These are phyloP conservation scores for Puya raimondii DNA, from an alignment of 176 grass and related monocot species.

Conservation along the genomic window DNA sequence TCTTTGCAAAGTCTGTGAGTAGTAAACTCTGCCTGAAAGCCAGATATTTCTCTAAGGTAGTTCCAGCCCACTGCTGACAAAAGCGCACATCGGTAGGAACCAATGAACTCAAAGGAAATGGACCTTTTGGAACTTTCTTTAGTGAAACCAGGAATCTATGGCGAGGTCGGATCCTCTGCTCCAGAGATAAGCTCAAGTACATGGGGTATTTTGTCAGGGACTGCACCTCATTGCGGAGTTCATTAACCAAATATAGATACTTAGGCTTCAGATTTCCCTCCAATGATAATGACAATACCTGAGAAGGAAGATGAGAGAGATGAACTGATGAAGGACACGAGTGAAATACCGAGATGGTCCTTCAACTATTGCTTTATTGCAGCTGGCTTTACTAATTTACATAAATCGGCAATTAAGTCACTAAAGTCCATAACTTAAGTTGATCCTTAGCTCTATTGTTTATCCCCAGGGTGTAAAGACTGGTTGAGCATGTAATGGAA, in stretches of 20 bases:
- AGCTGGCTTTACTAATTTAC: no score
- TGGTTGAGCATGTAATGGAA: no score
- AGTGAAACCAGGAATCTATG: conserved; percentile 83
- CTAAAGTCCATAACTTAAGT: no score
- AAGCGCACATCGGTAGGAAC: conserved; percentile 79
- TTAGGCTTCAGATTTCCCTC: conserved; percentile 77
- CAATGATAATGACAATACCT: conserved; percentile 90
- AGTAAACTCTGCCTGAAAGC: conserved; percentile 70
- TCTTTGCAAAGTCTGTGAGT: conserved; percentile 39
- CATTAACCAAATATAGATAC: conserved; percentile 77
- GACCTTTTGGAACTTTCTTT: conserved; percentile 85
- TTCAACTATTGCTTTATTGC: no score
- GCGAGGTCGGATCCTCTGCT: conserved; percentile 85
- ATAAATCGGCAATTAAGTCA: no score
- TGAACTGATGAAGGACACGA: background rate
- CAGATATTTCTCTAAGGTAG: conserved; percentile 81
- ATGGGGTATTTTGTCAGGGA: conserved; percentile 86
- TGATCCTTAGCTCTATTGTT: no score
- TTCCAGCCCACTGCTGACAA: conserved; percentile 86
- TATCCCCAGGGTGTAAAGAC: no score
- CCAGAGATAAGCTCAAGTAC: conserved; percentile 91
- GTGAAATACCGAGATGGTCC: conserved; percentile 14
- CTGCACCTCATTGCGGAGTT: conserved; percentile 65
- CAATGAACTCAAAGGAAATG: conserved; percentile 91
- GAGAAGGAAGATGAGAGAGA: conserved; percentile 21